These are phyloP conservation scores for Botrytis paeoniae DNA, from an alignment of 2,329 filamentous ascomycete species.

Conservation along the genomic window DNA sequence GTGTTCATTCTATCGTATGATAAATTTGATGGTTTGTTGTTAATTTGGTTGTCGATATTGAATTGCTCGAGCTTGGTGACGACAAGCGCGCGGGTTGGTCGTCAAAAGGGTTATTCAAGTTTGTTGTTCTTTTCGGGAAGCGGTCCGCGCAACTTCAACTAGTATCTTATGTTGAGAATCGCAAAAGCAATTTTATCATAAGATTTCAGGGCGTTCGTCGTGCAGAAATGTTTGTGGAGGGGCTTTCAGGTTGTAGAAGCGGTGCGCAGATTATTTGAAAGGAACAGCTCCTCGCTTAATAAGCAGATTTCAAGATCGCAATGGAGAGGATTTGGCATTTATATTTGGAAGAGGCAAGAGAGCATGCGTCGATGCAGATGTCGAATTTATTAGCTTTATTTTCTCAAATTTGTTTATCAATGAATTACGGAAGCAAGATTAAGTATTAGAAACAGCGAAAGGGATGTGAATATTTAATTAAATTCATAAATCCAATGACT, in stretches of 20 bases:
- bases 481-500: not conserved
- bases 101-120: conserved; percentile 7
- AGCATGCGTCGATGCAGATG: conserved; percentile 8
- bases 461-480: not conserved
- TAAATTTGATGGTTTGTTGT: conserved; percentile 17
- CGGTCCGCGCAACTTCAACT: conserved; percentile 14
- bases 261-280: conserved; percentile 20
- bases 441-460: not conserved
- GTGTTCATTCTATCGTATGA: conserved; percentile 22
- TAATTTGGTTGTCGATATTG: conserved; percentile 26
- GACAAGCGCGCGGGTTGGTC: conserved; percentile 24
- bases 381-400: not conserved
- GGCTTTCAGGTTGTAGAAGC: conserved; percentile 11
- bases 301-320: conserved; percentile 14
- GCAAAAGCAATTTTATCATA: conserved; percentile 11
- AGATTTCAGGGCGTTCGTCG: conserved; percentile 8
- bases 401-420: not conserved
- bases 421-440: not conserved
- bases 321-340: conserved; percentile 8
- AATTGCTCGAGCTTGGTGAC: conserved; percentile 32
- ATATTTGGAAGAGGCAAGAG: conserved; percentile 16
- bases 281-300: conserved; percentile 20
- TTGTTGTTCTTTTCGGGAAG: conserved; percentile 16
- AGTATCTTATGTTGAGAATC: conserved; percentile 16
- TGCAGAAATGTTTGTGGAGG: conserved; percentile 17